A percentile compares a stretch with the other conserved stretches of the same genome.
These are phyloP conservation scores for Fusarium ramigenum DNA, from an alignment of 2,329 filamentous ascomycete species.

Conservation along the genomic window DNA sequence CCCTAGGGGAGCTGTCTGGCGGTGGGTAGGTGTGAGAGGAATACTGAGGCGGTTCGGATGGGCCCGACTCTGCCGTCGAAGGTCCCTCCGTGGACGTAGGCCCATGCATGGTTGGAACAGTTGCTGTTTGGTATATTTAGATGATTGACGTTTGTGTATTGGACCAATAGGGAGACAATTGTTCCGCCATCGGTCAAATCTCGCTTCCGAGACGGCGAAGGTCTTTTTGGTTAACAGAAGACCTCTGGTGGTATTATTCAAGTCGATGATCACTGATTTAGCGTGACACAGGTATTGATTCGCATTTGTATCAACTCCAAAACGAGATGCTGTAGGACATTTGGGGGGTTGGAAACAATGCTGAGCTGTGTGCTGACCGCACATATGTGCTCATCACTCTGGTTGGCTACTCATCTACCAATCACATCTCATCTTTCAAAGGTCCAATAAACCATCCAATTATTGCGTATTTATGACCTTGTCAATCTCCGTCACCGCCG, in stretches of 20 bases:
- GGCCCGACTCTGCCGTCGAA: background rate
- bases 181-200: background rate
- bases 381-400: background rate
- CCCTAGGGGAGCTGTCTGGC: no score
- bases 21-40: background rate
- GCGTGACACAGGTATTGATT: no score
- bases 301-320: no score
- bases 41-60: background rate
- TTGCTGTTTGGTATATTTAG: no score
- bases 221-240: rapidly evolving
- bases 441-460: background rate
- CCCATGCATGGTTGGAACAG: background rate
- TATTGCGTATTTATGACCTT: background rate
- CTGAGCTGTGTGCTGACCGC: background rate
- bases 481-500: background rate
- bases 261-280: rapidly evolving
- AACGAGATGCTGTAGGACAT: no score
- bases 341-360: rapidly evolving
- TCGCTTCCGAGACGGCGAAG: rapidly evolving
- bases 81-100: rapidly evolving
- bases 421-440: background rate
- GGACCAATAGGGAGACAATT: background rate
- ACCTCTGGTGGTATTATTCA: rapidly evolving
- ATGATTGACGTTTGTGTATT: rapidly evolving
- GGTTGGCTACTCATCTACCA: background rate